Evolutionary conservation across 169 alveolate species (phyloP), one percentile per base, ranked within the genome.

Genomic region (Ichthyophthirius multifiliis): DNA sequence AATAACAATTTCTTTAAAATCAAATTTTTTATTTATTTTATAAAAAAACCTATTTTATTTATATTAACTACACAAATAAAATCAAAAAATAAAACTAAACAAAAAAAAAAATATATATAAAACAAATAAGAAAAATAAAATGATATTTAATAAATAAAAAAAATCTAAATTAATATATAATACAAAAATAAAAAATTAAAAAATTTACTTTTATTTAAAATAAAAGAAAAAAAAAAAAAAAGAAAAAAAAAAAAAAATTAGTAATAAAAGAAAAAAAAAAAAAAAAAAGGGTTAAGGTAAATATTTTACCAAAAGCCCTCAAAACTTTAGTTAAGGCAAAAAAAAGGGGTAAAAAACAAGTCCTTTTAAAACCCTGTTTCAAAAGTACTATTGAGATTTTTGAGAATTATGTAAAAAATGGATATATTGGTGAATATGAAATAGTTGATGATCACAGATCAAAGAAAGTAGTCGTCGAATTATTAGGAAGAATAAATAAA

Each of bases 371-470:
- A 81, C 99, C 99, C 32, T 84, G n/a, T 95, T 80, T 97, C 99
- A 63, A 98, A 98, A 90, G 99, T 98, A 83, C 97, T 98, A 71
- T 92, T 98, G 62, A 98, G 95, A 94, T 98, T 98, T 93, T 93
- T 98, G 48, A 96, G 94, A 90, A 95, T 97, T 86, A 98, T 98
- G 99, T 99, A 98, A 94, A 97, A n/a, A 44, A 79, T 15, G 89
- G 89, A 34, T 98, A 98, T 95, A 98, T 98, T 76, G 99, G 99
- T 63, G 99, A 97, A 83, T 98, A 98, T 92, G 99, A 98, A 89
- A 97, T 98, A 75, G 97, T 98, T 45, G 99, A 98, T 84, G 99
- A 98, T 88, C 99, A 98, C 89, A 97, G 99, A 89, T 90, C 98
- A 47, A 99, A 99, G 63, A 98, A 98, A 96, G 97, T 98, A 71